These are phyloP conservation scores for Brassica cretica DNA, from an alignment of 345 rosid genomes.

Conservation along the genomic window DNA sequence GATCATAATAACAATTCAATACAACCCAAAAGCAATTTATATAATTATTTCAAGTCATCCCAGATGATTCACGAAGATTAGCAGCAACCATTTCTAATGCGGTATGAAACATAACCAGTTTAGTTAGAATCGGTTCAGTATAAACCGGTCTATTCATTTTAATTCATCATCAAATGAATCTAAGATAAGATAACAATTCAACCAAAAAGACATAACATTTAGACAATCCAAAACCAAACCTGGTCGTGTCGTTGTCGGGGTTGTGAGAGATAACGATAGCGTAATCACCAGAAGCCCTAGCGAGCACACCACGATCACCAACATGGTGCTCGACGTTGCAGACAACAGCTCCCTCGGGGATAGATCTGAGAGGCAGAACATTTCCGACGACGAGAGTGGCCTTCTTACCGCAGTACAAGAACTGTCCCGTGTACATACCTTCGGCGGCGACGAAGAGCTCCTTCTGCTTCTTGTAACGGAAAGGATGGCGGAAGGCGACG, in stretches of 20 bases:
- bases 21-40: not conserved
- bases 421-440: conserved; percentile 66
- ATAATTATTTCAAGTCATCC: not conserved
- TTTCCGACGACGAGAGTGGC: conserved; percentile 58
- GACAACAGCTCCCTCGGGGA: conserved; percentile 74
- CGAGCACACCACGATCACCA: conserved; percentile 69
- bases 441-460: conserved; percentile 72
- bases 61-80: not conserved
- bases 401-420: conserved; percentile 56
- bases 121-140: not conserved
- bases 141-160: not conserved
- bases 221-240: conserved; percentile 32
- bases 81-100: not conserved
- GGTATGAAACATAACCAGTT: not conserved
- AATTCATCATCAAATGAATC: not conserved
- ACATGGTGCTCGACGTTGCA: conserved; percentile 78
- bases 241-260: conserved; percentile 63
- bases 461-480: conserved; percentile 70
- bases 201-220: not conserved
- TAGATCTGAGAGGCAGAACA: conserved; percentile 53
- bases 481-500: conserved; percentile 65
- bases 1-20: not conserved
- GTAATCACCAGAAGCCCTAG: conserved; percentile 62
- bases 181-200: not conserved
- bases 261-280: conserved; percentile 68